Evolutionary conservation across 176 grass and related monocot species (phyloP), one percentile per base, ranked within the genome.

Genomic region (Bromus sterilis): DNA sequence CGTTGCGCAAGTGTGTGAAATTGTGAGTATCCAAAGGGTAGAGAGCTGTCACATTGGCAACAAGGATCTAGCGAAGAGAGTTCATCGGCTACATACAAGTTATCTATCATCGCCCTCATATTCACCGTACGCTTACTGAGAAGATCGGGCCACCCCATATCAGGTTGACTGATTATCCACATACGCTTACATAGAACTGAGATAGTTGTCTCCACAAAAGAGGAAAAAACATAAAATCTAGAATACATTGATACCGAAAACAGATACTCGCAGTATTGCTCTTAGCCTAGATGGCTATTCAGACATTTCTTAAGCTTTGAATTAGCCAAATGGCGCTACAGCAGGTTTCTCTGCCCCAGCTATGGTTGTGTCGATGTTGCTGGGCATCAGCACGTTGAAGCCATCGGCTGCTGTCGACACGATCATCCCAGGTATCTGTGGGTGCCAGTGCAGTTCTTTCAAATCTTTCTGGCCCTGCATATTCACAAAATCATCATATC

Each of bases 381-480:
- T 86, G 39, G 95, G 95, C 86, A 94, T 98, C 88, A 91, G 53
- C 6, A 93, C 75, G 42, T 98, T 98, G 80, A 93, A 94, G 56
- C 92, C 88, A 76, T 94, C 92, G 3, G 82, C 77, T 44, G 95
- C 88, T 3, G 95, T 98, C 25, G 90, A 98, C 65, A 93, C 25
- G 56, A 98, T 87, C 92, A 94, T 93, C 35, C 88, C 82, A 46
- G 95, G 95, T 80, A 98, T 94, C 76, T 94, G 92, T 24, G 88
- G 48, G 59, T 98, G 90, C 88, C 92, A 98, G 44, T 98, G 95
- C 88, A 98, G n/a, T 84, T 98, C 92, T 80, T 98, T 98, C 82
- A 93, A 84, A 79, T 94, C 90, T 84, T 91, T 98, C 73, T 98
- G 95, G 71, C 95, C 95, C 92, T 94, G 78, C 28, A 59, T 10